phyloP scores from a whole-genome alignment of 352 stramenopile genomes.

The Vaucheria bursata region DNA sequence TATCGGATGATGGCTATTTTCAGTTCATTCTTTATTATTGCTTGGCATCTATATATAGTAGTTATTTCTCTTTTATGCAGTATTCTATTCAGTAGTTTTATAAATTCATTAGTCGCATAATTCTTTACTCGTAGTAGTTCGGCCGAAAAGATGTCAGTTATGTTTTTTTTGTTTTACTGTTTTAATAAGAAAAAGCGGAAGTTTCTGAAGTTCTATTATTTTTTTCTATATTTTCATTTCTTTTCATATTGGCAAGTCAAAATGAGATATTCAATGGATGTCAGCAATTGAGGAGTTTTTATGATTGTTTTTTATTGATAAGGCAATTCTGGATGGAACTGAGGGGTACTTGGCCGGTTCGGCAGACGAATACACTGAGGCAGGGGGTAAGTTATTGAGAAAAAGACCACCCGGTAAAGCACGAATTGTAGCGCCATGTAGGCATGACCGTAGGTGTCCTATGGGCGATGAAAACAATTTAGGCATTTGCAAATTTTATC shows the following conservation, averaged over 20 bases:
- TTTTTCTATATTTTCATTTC: background rate
- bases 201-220: background rate
- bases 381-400: background rate
- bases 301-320: no score
- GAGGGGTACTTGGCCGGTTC: background rate
- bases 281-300: no score
- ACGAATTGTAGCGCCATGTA: constrained; percentile 22
- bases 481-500: constrained; percentile 25
- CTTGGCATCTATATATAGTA: no score
- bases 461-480: constrained; percentile 11
- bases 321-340: background rate
- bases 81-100: no score
- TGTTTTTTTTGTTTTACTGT: no score
- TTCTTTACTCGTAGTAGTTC: no score
- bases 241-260: background rate
- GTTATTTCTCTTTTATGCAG: no score
- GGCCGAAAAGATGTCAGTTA: no score
- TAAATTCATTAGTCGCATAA: no score
- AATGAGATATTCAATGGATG: no score
- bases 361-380: background rate
- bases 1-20: no score
- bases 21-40: no score
- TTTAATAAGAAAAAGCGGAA: background rate
- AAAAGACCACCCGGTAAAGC: background rate
- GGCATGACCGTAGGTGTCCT: constrained; percentile 27